Base-by-base conservation (phyloP, 2,329 filamentous ascomycete genomes). In the Neurospora sp. region DNA sequence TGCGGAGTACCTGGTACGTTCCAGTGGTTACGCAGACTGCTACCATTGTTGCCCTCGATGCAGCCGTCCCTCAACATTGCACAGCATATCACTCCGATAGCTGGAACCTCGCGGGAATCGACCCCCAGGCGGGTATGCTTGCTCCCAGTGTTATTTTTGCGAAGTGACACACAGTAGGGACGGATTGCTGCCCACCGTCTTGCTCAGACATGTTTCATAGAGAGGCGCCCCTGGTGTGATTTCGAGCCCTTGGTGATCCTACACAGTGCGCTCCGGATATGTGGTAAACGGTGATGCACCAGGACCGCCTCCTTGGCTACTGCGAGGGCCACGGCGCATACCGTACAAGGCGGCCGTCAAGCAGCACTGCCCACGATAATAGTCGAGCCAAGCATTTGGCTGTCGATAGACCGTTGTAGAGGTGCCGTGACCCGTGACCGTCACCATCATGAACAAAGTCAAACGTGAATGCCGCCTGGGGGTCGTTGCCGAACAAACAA, bases 21-120 rank as follows among this genome's bases (percentile, higher is more conserved):
- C 62, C 28, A 23, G 43, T 19, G 38, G 23, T 66, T 38, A 41
- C 41, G 46, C 43, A 66, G 66, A 68, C 46, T 43, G 66, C 36
- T 65, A 19, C 40, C 46, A 65, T 52, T 43, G 36, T 39, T 69
- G 43, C 66, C 46, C 62, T 69, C 68, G 68, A 73, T 73, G 67
- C 71, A 72, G 70, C 72, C 67, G 68, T 68, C 57, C 52, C 52
- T 57, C 66, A 57, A 19, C 65, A 40, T 69, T 67, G 43, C 67
- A 62, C 52, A 62, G 28, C 52, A 62, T 33, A 62, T 62, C 52
- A 62, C 52, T 62, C 52, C 52, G 52, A 62, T 62, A 62, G 52
- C 52, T 62, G 52, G 52, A 62, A 62, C 52, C 52, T 62, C 52
- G 52, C 52, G 52, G 52, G 15, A 62, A 62, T 62, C 52, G 52